Evolutionary conservation across 2,329 filamentous ascomycete species (phyloP), one percentile per base, ranked within the genome.

Genomic region (Fusarium sulawesiense): DNA sequence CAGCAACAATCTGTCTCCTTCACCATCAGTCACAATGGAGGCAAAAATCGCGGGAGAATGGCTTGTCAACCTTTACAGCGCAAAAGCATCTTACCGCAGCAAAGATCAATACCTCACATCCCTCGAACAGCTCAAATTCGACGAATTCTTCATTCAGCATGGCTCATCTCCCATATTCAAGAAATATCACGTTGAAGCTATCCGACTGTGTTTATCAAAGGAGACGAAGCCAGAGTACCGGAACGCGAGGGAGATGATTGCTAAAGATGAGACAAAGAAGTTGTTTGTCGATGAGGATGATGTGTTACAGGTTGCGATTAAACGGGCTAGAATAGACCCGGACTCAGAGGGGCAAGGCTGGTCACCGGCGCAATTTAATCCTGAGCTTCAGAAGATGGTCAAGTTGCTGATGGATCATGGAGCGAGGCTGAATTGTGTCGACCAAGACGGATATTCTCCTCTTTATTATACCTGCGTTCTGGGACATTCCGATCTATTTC

Each of bases 351-450:
- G 11, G 0, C n/a, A 55, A 7, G 65, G 60, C 2, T 1, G 12
- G 1, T 16, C 49, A 3, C 48, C 54, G 2, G 40, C 29, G 3
- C 32, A 45, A 7, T 68, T 66, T 6, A 51, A 63, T 2, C 60
- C 54, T 3, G 65, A 68, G n/a, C 65, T 68, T 1, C 5, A 66
- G 3, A 25, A 18, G 2, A 53, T 56, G 29, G 60, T 61, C 1
- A 34, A 66, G 12, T 16, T 69, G 7, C 40, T 68, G 0, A 60
- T 68, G 4, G 11, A 3, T 6, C 65, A 69, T 11, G 65, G 65
- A 1, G 65, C 65, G 0, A 14, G 7, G 1, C 4, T 50, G 1
- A 18, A 46, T 8, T 69, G 41, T 6, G 4, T 49, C 1, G 65
- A 68, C 7, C 6, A 13, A 6, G 45, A 56, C 4, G 65, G 60